Conservation (phyloP, 2,329 filamentous ascomycete genomes). For the Fusarium poae region DNA sequence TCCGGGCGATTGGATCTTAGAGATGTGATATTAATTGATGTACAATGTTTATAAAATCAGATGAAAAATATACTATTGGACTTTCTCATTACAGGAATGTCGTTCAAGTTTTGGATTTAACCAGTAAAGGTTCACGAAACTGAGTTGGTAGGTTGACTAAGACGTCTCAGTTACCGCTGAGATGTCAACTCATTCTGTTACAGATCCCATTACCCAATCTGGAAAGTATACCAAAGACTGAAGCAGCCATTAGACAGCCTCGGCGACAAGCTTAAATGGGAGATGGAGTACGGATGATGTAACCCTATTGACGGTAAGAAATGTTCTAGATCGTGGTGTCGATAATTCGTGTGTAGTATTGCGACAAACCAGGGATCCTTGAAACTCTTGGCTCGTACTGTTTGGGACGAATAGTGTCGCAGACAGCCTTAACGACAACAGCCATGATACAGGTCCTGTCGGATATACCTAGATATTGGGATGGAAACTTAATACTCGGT, state of each 20-base stretch:
- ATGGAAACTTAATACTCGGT: neutral
- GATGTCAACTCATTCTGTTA: conserved; percentile 31
- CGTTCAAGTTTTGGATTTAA: conserved; percentile 4
- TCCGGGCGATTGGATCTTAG: conserved; percentile 30
- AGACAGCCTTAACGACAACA: conserved; percentile 27
- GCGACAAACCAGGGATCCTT: conserved; percentile 32
- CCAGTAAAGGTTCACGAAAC: conserved; percentile 11
- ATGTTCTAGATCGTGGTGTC: conserved; percentile 6
- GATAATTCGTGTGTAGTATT: conserved; percentile 10
- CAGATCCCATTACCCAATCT: conserved; percentile 29
- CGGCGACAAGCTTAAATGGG: conserved; percentile 15
- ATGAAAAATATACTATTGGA: conserved; percentile 19
- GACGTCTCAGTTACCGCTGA: conserved; percentile 43
- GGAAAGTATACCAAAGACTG: conserved; percentile 32
- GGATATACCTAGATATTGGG: conserved; percentile 9
- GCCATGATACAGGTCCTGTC: conserved; percentile 35
- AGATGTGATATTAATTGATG: neutral
- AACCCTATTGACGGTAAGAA: conserved; percentile 1
- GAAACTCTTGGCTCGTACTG: conserved; percentile 29
- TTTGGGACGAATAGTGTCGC: conserved; percentile 38
- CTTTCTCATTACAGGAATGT: neutral
- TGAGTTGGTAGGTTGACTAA: conserved; percentile 23
- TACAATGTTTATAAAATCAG: neutral
- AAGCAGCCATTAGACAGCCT: conserved; percentile 25
- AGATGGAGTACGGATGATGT: neutral